These are phyloP conservation scores for Oryza brachyantha DNA, from an alignment of 176 grass and related monocot species.

Conservation along the genomic window DNA sequence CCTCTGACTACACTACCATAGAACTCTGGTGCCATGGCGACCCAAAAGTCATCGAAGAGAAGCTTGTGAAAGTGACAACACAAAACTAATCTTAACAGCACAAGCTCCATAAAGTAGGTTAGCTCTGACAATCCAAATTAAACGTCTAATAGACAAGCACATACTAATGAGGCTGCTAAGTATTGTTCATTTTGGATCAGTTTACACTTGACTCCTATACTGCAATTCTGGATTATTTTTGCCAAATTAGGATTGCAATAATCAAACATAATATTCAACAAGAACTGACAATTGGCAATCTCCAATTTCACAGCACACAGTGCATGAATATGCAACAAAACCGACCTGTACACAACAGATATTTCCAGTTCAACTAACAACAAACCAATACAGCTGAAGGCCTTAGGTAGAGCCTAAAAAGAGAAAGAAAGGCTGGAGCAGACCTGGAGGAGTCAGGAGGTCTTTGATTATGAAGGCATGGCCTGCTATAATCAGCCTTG, in stretches of 20 bases:
- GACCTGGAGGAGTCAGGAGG: not conserved
- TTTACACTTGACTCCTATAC: not conserved
- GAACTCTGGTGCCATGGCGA: not conserved
- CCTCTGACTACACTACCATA: not conserved
- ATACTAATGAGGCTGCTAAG: not conserved
- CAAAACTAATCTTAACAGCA: not conserved
- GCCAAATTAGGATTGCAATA: not conserved
- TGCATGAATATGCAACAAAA: not conserved
- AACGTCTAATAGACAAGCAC: not conserved
- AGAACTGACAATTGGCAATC: not conserved
- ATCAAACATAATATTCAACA: not conserved
- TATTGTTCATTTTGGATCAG: not conserved
- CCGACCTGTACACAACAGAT: not conserved
- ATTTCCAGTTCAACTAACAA: not conserved
- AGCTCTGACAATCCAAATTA: not conserved
- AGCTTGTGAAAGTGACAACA: not conserved
- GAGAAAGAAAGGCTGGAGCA: not conserved
- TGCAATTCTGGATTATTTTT: not conserved
- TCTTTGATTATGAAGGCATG: not conserved
- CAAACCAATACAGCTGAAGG: not conserved
- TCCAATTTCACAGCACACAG: not conserved
- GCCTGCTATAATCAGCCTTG: not conserved
- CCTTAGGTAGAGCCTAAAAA: not conserved
- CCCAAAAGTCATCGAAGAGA: not conserved
- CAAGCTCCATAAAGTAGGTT: not conserved